phyloP scores from a whole-genome alignment of 164 flowering plant genomes.

The Liriodendron chinense region DNA sequence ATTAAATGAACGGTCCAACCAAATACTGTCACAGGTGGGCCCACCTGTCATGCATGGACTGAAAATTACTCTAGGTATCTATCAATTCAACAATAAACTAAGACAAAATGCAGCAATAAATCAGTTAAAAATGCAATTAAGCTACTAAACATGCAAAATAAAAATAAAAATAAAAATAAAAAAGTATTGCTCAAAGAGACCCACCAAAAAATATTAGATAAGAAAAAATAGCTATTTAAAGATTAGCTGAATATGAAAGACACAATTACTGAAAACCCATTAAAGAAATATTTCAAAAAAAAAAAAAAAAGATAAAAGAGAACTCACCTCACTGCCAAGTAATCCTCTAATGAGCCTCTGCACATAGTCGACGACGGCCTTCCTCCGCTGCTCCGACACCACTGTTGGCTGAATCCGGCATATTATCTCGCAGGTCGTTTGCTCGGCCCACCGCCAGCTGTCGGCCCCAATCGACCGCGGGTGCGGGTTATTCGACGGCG shows the following conservation, averaged over 20 bases:
- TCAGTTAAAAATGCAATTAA: too few species aligned
- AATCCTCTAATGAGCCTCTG: conserved; percentile 46
- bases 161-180: too few species aligned
- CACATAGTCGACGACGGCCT: conserved; percentile 59
- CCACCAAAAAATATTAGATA: neutral
- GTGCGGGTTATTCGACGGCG: conserved; percentile 9
- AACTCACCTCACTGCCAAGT: conserved; percentile 58
- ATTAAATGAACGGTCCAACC: too few species aligned
- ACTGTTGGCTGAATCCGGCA: conserved; percentile 25
- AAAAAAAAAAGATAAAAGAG: neutral
- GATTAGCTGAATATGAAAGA: neutral
- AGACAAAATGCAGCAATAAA: too few species aligned
- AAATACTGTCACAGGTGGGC: too few species aligned
- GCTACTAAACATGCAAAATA: neutral
- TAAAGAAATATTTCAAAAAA: neutral
- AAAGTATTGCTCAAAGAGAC: neutral
- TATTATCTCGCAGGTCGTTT: conserved; percentile 19
- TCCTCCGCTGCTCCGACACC: conserved; percentile 48
- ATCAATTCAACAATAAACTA: too few species aligned
- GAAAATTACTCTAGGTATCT: too few species aligned
- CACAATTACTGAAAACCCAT: neutral
- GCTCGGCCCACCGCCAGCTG: conserved; percentile 35
- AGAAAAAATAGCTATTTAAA: neutral
- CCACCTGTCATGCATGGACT: too few species aligned
- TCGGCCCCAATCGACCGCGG: conserved; percentile 23